Evolutionary conservation across 1,284 basidiomycete species (phyloP).

Genomic region (Gomphus bonarii): DNA sequence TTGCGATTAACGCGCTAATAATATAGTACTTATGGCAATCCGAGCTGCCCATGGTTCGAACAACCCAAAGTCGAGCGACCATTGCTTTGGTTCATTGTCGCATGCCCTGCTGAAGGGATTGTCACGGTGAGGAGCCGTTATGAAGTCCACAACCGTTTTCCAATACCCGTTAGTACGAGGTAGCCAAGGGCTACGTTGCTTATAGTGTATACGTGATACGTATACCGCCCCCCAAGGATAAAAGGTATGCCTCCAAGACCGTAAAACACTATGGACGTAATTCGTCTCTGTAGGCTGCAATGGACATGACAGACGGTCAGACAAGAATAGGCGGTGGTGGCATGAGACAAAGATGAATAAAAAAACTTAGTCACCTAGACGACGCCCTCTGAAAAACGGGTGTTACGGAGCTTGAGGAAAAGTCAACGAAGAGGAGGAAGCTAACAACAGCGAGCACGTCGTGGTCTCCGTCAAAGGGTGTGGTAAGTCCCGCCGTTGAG

Average conservation of each 20-base stretch:
- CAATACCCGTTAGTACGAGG: constrained; percentile 1
- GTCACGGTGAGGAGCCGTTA: background rate
- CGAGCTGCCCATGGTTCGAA: no score
- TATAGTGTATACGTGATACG: constrained; percentile 38
- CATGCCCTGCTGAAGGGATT: background rate
- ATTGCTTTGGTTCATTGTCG: no score
- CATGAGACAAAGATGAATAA: background rate
- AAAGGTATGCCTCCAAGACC: constrained; percentile 44
- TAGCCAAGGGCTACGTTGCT: constrained; percentile 8
- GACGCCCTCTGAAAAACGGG: constrained; percentile 25
- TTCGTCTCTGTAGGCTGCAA: constrained; percentile 28
- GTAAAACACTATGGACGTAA: constrained; percentile 38
- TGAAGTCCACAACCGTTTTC: background rate
- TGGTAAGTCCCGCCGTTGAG: constrained; percentile 58
- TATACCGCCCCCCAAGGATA: constrained; percentile 45
- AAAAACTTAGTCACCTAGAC: constrained; percentile 29
- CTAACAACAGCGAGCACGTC: constrained; percentile 58
- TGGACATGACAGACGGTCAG: constrained; percentile 21
- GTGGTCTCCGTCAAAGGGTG: constrained; percentile 72
- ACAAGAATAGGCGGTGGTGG: constrained; percentile 23
- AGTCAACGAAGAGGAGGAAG: constrained; percentile 42
- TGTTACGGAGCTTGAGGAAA: constrained; percentile 10
- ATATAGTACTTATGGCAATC: no score
- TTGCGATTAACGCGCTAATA: no score
- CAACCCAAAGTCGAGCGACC: no score